These are phyloP conservation scores for Grifola frondosa DNA, from an alignment of 1,284 basidiomycete genomes.

Conservation along the genomic window DNA sequence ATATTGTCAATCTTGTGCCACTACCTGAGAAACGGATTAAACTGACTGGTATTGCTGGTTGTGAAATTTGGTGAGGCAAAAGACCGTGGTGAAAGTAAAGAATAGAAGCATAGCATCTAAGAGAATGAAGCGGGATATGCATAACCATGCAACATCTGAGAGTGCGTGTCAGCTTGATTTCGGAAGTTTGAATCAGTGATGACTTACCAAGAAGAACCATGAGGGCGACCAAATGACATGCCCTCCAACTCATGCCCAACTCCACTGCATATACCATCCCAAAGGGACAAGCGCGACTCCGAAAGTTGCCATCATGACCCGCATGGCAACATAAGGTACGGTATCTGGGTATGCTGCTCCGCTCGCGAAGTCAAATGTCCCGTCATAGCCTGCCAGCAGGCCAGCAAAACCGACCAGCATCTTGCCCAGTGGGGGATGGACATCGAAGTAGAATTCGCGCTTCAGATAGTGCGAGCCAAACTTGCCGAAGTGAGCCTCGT, in stretches of 20 bases:
- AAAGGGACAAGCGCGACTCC: conserved; percentile 95
- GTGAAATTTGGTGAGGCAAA: conserved; percentile 95
- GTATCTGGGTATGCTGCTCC: conserved; percentile 82
- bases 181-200: neutral
- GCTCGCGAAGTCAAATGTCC: conserved; percentile 93
- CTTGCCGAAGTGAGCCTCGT: conserved; percentile 99
- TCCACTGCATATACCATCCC: conserved; percentile 96
- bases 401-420: conserved; percentile 97
- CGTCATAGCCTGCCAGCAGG: conserved; percentile 88
- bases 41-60: conserved; percentile 90
- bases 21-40: too few relatives aligned
- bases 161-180: too few relatives aligned
- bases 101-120: conserved; percentile 97
- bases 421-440: conserved; percentile 98
- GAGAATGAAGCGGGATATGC: conserved; percentile 96
- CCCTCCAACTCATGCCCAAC: conserved; percentile 87
- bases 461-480: conserved; percentile 97
- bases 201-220: conserved; percentile 89
- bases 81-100: conserved; percentile 97
- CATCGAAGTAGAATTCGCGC: conserved; percentile 94
- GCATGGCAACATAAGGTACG: conserved; percentile 93
- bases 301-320: conserved; percentile 91
- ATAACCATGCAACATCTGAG: conserved; percentile 95
- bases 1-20: conserved; percentile 2
- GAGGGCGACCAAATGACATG: conserved; percentile 88